Evolutionary conservation across 2,329 filamentous ascomycete genomes (phyloP).

Genomic region (Aschersonia sp.): DNA sequence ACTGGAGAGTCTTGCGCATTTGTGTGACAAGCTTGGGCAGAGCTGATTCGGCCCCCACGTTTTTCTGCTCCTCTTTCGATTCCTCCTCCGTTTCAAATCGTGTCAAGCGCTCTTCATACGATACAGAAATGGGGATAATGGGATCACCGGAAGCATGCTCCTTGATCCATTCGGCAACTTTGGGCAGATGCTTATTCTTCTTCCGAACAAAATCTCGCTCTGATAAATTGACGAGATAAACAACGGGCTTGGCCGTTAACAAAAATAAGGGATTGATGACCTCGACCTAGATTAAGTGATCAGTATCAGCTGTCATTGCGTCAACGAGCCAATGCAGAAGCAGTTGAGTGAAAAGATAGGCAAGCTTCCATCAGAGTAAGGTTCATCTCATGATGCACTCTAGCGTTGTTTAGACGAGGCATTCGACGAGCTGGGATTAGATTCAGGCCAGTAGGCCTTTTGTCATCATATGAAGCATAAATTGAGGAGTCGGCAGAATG

Average conservation of each 20-base stretch:
- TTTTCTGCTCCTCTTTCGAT: constrained; percentile 77
- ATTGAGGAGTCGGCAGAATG: neutral
- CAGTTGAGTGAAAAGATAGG: constrained; percentile 1
- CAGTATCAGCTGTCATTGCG: neutral
- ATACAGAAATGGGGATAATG: constrained; percentile 85
- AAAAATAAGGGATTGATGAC: constrained; percentile 95
- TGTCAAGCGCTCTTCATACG: constrained; percentile 83
- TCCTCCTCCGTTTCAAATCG: constrained; percentile 65
- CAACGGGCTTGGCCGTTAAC: constrained; percentile 89
- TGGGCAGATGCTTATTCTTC: constrained; percentile 98
- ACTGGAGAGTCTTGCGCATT: constrained; percentile 84
- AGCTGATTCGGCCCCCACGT: constrained; percentile 69
- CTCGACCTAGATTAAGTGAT: constrained; percentile 55
- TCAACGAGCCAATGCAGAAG: constrained; percentile 4
- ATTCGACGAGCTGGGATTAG: constrained; percentile 99
- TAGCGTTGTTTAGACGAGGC: constrained; percentile 57
- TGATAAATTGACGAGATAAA: constrained; percentile 92
- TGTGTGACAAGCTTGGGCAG: constrained; percentile 83
- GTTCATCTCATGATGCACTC: constrained; percentile 81
- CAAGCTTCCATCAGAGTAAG: constrained; percentile 46
- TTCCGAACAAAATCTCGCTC: constrained; percentile 96
- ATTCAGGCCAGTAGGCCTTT: constrained; percentile 90
- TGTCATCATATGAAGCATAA: constrained; percentile 68
- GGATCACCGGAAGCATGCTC: constrained; percentile 75
- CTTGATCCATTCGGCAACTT: constrained; percentile 93